Conservation (phyloP, 139 green algal genomes). For the Dunaliella primolecta region DNA sequence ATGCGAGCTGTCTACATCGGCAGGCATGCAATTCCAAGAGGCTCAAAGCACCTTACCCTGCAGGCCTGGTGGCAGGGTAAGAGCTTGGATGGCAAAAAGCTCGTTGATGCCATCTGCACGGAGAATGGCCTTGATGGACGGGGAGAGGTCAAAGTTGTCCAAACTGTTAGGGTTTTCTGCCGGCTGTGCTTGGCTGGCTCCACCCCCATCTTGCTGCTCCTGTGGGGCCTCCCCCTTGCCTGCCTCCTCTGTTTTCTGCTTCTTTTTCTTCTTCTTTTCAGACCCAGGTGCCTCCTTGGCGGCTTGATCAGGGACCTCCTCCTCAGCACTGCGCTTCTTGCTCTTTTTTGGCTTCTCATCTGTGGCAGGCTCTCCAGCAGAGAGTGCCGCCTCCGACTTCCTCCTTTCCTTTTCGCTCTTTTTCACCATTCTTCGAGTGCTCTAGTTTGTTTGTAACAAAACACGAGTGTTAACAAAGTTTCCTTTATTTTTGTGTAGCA, state of each 20-base stretch:
- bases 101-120: conserved; percentile 69
- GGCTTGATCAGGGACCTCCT: background rate
- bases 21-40: no score
- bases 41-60: no score
- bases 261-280: conserved; percentile 29
- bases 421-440: background rate
- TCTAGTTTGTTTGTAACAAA: no score
- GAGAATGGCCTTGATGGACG: conserved; percentile 71
- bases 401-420: background rate
- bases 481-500: no score
- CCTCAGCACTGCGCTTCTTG: conserved; percentile 2
- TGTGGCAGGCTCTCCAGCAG: background rate
- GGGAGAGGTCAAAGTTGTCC: conserved; percentile 77
- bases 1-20: no score
- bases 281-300: no score
- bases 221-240: background rate
- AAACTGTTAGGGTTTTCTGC: conserved; percentile 33
- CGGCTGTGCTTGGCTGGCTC: no score
- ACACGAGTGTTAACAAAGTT: no score
- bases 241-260: conserved; percentile 9
- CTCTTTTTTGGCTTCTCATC: conserved; percentile 21
- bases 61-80: conserved; percentile 72
- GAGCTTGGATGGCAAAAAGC: conserved; percentile 94
- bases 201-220: no score
- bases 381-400: background rate